phyloP scores from a whole-genome alignment of 306 rosid genomes.

The Prosopis cineraria region DNA sequence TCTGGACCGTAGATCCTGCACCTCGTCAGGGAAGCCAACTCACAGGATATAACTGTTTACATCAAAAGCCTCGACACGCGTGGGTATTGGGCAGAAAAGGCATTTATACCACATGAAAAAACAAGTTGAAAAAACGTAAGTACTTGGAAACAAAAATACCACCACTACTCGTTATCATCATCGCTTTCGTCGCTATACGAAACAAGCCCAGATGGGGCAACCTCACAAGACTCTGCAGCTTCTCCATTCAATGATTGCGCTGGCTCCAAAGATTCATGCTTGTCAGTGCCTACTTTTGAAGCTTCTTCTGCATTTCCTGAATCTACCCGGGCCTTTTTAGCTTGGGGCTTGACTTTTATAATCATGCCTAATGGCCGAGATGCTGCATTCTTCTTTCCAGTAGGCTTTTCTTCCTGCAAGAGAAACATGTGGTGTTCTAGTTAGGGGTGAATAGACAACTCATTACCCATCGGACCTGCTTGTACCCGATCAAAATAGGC shows the following conservation, averaged over 20 bases:
- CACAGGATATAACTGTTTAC: no score
- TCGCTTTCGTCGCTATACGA: slow-evolving; percentile 93
- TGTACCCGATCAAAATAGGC: no score
- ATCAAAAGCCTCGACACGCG: no score
- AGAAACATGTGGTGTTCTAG: slow-evolving; percentile 1
- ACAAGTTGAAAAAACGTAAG: background rate
- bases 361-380: slow-evolving; percentile 59
- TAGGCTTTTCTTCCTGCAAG: slow-evolving; percentile 65
- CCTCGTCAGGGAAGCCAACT: no score
- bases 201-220: slow-evolving; percentile 57
- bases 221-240: slow-evolving; percentile 42
- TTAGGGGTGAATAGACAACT: no score
- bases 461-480: no score
- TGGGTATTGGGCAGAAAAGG: background rate
- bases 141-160: slow-evolving; percentile 17
- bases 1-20: no score
- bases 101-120: background rate
- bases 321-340: slow-evolving; percentile 72
- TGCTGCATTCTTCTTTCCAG: slow-evolving; percentile 56
- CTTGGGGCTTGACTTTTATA: slow-evolving; percentile 76
- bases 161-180: slow-evolving; percentile 58
- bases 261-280: slow-evolving; percentile 39
- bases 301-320: slow-evolving; percentile 41
- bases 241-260: slow-evolving; percentile 32
- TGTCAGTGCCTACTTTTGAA: slow-evolving; percentile 34